Evolutionary conservation across 2,329 filamentous ascomycete genomes (phyloP).

Genomic region (Tympanopsis confertula): DNA sequence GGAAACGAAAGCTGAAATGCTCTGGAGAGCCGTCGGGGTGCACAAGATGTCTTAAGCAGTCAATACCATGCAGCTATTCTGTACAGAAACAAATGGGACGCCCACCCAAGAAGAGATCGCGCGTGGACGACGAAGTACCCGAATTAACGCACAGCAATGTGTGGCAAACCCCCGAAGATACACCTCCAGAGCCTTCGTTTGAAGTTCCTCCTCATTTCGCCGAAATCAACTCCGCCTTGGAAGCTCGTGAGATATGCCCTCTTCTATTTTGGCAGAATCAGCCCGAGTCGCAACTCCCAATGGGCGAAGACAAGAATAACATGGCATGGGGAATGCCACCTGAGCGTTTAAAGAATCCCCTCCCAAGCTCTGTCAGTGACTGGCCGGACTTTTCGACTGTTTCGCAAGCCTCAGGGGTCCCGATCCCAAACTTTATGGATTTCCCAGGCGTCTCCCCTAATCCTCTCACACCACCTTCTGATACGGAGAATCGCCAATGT

Average conservation of each 20-base stretch:
- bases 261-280: no score
- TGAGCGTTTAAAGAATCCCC: no score
- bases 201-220: no score
- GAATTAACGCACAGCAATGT: constrained; percentile 9
- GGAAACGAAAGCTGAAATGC: constrained; percentile 33
- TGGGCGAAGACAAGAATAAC: no score
- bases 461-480: no score
- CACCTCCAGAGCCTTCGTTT: no score
- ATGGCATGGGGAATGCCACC: no score
- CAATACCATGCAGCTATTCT: constrained; percentile 28
- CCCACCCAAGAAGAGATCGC: constrained; percentile 25
- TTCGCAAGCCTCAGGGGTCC: constrained; percentile 14
- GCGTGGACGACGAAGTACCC: constrained; percentile 14
- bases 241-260: no score
- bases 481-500: constrained; percentile 18
- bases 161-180: constrained; percentile 6
- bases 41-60: constrained; percentile 25
- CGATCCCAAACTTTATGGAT: constrained; percentile 10
- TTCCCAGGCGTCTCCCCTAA: no score
- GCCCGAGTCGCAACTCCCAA: no score
- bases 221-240: no score
- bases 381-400: constrained; percentile 27
- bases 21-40: constrained; percentile 29
- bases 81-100: constrained; percentile 33
- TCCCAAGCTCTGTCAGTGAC: constrained; percentile 4